A percentile compares a stretch with the other conserved stretches of the same genome.
Evolutionary conservation across 805 yeast genomes (phyloP).

Genomic region (Wickerhamomyces ciferrii): DNA sequence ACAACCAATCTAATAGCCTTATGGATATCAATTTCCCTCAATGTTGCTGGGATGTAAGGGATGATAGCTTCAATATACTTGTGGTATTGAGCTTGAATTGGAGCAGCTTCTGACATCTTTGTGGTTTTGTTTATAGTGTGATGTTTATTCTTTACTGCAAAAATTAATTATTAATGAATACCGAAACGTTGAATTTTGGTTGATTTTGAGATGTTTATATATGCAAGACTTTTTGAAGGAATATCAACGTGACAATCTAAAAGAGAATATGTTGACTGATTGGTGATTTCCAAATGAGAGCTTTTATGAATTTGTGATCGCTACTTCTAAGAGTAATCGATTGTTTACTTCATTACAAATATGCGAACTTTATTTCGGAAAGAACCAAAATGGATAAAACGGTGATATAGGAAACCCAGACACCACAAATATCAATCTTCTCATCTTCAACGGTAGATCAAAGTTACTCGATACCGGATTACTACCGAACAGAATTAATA

Average conservation of each 20-base stretch:
- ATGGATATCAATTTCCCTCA: conserved; percentile 38
- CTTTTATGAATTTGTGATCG: too few species aligned
- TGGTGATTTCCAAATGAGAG: too few species aligned
- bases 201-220: background rate
- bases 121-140: background rate
- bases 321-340: too few species aligned
- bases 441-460: background rate
- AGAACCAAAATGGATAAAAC: background rate
- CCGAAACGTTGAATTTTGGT: background rate
- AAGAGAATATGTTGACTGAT: too few species aligned
- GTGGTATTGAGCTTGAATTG: background rate
- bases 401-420: background rate
- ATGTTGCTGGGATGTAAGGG: conserved; percentile 13
- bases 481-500: background rate
- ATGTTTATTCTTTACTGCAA: background rate
- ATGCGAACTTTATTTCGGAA: background rate
- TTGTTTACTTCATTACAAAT: background rate
- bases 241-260: too few species aligned
- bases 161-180: background rate
- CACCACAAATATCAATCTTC: background rate
- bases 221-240: too few species aligned
- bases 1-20: conserved; percentile 42
- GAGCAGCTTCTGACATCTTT: conserved; percentile 1
- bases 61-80: background rate
- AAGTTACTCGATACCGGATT: background rate